A percentile compares a stretch with the other conserved stretches of the same genome.
Conservation (phyloP, 1,139 yeast species). For the Yamadazyma friedrichii region DNA sequence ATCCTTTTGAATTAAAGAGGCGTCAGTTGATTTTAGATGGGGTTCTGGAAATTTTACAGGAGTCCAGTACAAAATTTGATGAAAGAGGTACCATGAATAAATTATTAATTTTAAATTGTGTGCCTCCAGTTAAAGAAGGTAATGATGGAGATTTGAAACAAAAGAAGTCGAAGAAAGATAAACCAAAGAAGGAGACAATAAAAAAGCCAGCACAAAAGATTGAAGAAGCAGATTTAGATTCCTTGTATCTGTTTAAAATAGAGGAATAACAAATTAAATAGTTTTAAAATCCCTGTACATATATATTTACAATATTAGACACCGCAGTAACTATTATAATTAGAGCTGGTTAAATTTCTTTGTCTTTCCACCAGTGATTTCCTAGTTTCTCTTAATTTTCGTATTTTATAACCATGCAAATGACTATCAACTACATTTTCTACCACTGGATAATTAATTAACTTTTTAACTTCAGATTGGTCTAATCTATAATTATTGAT, state of each 20-base stretch:
- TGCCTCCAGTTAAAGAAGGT: constrained; percentile 16
- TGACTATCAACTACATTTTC: constrained; percentile 45
- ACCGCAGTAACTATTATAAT: constrained; percentile 6
- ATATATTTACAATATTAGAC: constrained; percentile 4
- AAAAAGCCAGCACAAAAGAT: constrained; percentile 10
- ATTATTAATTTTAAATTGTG: constrained; percentile 19
- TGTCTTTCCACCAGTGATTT: constrained; percentile 13
- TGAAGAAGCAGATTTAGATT: constrained; percentile 38
- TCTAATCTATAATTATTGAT: constrained; percentile 43
- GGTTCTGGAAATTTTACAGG: constrained; percentile 26
- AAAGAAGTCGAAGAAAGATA: constrained; percentile 17
- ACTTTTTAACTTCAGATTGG: constrained; percentile 31
- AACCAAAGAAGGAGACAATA: constrained; percentile 12
- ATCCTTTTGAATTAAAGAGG: constrained; percentile 29
- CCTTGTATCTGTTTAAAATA: constrained; percentile 42
- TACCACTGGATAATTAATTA: constrained; percentile 46
- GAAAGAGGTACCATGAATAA: constrained; percentile 30
- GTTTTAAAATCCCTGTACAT: constrained; percentile 4
- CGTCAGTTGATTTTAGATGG: constrained; percentile 29
- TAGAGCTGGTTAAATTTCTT: constrained; percentile 9
- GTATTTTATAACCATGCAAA: constrained; percentile 43
- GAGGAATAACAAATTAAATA: constrained; percentile 25
- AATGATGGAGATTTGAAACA: constrained; percentile 15
- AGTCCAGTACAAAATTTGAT: constrained; percentile 28
- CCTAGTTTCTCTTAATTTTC: constrained; percentile 30